These are phyloP conservation scores for Gentiana dahurica DNA, from an alignment of 257 asterid species.

Conservation along the genomic window DNA sequence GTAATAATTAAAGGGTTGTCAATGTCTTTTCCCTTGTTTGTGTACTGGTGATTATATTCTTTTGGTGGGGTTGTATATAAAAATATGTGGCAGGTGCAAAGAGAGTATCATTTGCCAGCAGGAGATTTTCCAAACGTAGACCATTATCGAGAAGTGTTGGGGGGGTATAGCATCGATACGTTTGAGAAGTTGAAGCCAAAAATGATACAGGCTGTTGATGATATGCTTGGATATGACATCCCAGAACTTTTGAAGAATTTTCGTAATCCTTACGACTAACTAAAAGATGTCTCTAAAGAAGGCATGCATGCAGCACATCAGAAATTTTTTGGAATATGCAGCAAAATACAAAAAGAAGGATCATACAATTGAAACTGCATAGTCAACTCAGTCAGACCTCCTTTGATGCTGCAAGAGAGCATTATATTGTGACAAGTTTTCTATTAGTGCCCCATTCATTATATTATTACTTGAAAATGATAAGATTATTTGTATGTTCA, in stretches of 20 bases:
- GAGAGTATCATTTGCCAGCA: slow-evolving; percentile 75
- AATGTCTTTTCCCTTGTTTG: not conserved
- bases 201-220: slow-evolving; percentile 79
- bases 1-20: no score
- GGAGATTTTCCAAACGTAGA: slow-evolving; percentile 91
- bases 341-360: no score
- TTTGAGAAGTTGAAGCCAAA: slow-evolving; percentile 84
- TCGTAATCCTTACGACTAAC: slow-evolving; percentile 75
- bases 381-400: no score
- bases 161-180: slow-evolving; percentile 69
- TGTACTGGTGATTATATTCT: not conserved
- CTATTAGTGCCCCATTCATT: no score
- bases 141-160: slow-evolving; percentile 49
- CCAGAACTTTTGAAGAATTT: slow-evolving; percentile 82
- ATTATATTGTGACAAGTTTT: no score
- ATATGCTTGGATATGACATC: slow-evolving; percentile 91
- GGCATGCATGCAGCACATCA: not conserved
- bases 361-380: no score
- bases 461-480: no score
- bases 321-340: no score
- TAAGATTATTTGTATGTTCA: no score
- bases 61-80: slow-evolving; percentile 2
- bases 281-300: not conserved
- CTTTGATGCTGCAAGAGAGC: no score
- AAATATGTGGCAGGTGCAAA: slow-evolving; percentile 47